Base-by-base conservation (phyloP, 2,329 filamentous ascomycete species). In the Fusarium odoratissimum region DNA sequence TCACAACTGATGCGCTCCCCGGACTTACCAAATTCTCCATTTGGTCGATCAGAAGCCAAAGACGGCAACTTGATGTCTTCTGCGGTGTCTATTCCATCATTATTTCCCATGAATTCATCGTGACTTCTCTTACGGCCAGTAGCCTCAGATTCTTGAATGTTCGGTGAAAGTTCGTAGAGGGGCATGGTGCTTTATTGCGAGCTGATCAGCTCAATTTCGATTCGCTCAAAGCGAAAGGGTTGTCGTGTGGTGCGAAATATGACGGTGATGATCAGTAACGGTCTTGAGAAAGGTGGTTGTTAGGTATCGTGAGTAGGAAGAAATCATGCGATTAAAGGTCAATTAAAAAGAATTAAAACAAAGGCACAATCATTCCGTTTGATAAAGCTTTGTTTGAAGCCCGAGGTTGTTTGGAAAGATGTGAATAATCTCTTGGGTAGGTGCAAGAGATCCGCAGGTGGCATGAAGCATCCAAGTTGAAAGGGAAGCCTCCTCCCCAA, bases 91-190 rank as follows among this genome's bases (percentile, higher is more conserved):
- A 69, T 54, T 58, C 78, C 77, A n/a, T 77, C 58, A 28, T 79
- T 68, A 30, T 83, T 79, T 14, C 78, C 81, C 6, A 82, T 73
- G 67, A 83, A 88, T 37, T 87, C 84, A 44, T 85, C 81, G 71
- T 87, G 85, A 45, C 80, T 84, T 65, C 86, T 80, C 77, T 89
- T 88, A 57, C 83, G 81, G 52, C 80, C 79, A 33, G 79, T 79
- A 25, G 78, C 73, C 56, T 86, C 84, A 30, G 82, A 78, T 75
- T 86, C 84, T 76, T 84, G 83, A 35, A 86, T 81, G 68, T 88
- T 88, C 17, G 82, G 79, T 23, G 86, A 85, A 76, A 87, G 81
- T 59, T 83, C 80, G 48, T 83, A 79, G 31, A 89, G 80, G 76
- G 87, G 83, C 86, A 88, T 88, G 69, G 63, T 54, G 58, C 64